Evolutionary conservation across 768 basidiomycete genomes (phyloP).

Genomic region (Daedaleopsis nitida): DNA sequence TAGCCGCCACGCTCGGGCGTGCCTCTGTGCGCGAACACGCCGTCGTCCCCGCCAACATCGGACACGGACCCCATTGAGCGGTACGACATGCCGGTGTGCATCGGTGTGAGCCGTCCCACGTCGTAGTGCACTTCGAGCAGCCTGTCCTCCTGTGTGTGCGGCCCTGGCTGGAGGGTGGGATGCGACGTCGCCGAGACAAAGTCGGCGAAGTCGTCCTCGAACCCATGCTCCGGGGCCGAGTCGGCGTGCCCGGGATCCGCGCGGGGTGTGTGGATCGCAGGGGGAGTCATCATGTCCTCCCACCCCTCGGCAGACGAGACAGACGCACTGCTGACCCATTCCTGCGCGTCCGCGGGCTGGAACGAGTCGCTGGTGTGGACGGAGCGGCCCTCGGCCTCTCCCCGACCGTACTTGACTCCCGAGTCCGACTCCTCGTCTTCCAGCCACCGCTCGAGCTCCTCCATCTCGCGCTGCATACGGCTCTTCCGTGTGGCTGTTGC

Average conservation of each 20-base stretch:
- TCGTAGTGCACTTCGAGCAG: slow-evolving; percentile 21
- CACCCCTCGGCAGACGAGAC: slow-evolving; percentile 15
- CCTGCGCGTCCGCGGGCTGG: slow-evolving; percentile 15
- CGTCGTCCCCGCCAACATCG: slow-evolving; percentile 51
- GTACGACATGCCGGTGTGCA: slow-evolving; percentile 41
- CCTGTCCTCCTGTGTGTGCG: slow-evolving; percentile 4
- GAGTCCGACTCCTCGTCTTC: slow-evolving; percentile 47
- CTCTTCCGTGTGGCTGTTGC: slow-evolving; percentile 28
- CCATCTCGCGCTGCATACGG: slow-evolving; percentile 52
- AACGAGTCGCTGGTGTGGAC: neutral
- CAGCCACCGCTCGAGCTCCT: slow-evolving; percentile 64
- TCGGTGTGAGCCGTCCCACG: slow-evolving; percentile 22
- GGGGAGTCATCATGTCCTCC: slow-evolving; percentile 24
- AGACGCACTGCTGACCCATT: slow-evolving; percentile 25
- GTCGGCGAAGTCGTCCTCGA: slow-evolving; percentile 82
- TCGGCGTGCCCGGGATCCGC: slow-evolving; percentile 3
- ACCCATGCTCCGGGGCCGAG: slow-evolving; percentile 30
- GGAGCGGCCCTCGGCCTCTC: neutral
- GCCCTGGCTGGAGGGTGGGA: too few relatives aligned
- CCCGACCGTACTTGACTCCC: slow-evolving; percentile 21
- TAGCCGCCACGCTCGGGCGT: slow-evolving; percentile 4
- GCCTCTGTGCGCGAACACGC: slow-evolving; percentile 21
- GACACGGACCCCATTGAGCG: slow-evolving; percentile 60
- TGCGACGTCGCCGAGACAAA: slow-evolving; percentile 63
- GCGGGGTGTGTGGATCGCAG: slow-evolving; percentile 22